Evolutionary conservation across 306 rosid genomes (phyloP), one percentile per base, ranked within the genome.

Genomic region (Rosa multiflora): DNA sequence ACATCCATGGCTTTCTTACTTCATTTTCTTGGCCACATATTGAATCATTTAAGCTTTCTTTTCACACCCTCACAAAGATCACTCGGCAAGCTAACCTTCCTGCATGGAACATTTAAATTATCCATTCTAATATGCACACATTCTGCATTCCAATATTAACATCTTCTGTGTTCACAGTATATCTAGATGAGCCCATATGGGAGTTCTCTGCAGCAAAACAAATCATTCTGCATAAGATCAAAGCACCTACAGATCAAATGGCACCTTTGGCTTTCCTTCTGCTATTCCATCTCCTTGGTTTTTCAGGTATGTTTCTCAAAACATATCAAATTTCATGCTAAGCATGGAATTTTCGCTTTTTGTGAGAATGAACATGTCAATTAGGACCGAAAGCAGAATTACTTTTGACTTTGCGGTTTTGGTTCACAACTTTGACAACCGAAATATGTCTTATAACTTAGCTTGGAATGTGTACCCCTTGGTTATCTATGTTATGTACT

Each of bases 271-370:
- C 71, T 72, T 75, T 84, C 44, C n/a, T 82, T 78, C 73, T 66
- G 21, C 20, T 88, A 39, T 17, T 82, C 58, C 82, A 78, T 71
- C 56, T 87, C 42, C 70, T 90, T 76, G 67, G 86, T 23, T 44
- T 85, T 79, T 84, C 91, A 73, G 56, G 91, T 90, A 82, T 78
- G 88, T 86, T 43, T 72, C 5, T 17, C 4, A 63, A 6, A 49
- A 40, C 37, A 10, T 17, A 26, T n/a, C n/a, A n/a, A n/a, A n/a
- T n/a, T n/a, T n/a, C n/a, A n/a, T n/a, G n/a, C 63, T 2, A 9
- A 0, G 32, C 37, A 21, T 10, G 37, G 15, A 59, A 10, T 21
- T 10, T 59, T 21, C 7, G 15, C 66, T 59, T 59, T 4, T 59
- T 3, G 2, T 58, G 5, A 58, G 26, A 21, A 58, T 21, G 32